A percentile compares a stretch with the other conserved stretches of the same genome.
These are phyloP conservation scores for Cryptosporidium sp. DNA, from an alignment of 169 alveolate species.

Conservation along the genomic window DNA sequence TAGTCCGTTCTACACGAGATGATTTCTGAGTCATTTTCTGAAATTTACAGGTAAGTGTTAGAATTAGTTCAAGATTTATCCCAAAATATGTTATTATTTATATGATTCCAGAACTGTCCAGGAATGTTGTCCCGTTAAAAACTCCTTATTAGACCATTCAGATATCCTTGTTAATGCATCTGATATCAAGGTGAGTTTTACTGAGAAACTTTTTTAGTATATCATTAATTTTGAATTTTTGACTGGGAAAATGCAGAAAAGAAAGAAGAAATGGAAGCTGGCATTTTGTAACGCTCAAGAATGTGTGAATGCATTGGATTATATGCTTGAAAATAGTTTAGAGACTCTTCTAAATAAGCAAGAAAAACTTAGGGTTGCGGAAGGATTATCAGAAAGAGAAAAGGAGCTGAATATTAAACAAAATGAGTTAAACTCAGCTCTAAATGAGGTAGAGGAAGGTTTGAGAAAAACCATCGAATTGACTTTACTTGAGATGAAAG, in stretches of 20 bases:
- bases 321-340: constrained; percentile 21
- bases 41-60: constrained; percentile 59
- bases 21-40: constrained; percentile 72
- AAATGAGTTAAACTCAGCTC: background rate
- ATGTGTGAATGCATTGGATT: constrained; percentile 29
- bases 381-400: constrained; percentile 19
- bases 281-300: constrained; percentile 54
- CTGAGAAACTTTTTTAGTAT: background rate
- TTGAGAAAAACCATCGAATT: constrained; percentile 26
- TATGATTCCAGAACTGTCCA: constrained; percentile 47
- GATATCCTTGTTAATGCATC: constrained; percentile 6
- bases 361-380: constrained; percentile 29
- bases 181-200: constrained; percentile 39
- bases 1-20: background rate
- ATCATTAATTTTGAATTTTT: background rate
- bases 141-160: constrained; percentile 34
- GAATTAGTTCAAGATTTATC: background rate
- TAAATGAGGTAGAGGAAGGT: background rate
- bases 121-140: constrained; percentile 55
- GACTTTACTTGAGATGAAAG: constrained; percentile 8
- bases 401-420: background rate
- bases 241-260: background rate
- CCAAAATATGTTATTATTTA: background rate
- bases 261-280: constrained; percentile 63
- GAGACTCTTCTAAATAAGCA: constrained; percentile 31